Evolutionary conservation across 2,329 filamentous ascomycete genomes (phyloP).

Genomic region (Monilinia vaccinii-corymbosi): DNA sequence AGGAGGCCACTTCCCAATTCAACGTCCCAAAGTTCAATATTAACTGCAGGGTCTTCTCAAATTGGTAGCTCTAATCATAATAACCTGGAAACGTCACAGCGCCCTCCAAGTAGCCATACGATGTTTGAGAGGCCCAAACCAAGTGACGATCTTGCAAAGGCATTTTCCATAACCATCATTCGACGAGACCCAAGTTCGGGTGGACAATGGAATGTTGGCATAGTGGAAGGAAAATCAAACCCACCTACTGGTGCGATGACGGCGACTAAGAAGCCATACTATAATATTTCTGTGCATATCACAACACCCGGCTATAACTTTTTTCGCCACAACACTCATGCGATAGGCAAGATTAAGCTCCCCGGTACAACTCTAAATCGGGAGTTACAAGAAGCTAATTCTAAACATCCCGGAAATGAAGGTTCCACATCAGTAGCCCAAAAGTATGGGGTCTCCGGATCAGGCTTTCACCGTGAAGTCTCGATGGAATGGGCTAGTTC

Average conservation of each 20-base stretch:
- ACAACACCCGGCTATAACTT: constrained; percentile 27
- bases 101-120: constrained; percentile 5
- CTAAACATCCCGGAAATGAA: constrained; percentile 1
- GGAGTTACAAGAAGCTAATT: not conserved
- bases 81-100: not conserved
- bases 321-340: constrained; percentile 19
- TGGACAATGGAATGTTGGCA: constrained; percentile 68
- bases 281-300: constrained; percentile 28
- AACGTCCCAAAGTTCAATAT: constrained; percentile 6
- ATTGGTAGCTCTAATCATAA: not conserved
- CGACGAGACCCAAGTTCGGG: constrained; percentile 62
- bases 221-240: constrained; percentile 36
- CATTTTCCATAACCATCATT: constrained; percentile 44
- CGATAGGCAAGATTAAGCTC: constrained; percentile 1
- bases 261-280: constrained; percentile 33
- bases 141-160: not conserved
- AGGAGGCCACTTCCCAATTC: constrained; percentile 16
- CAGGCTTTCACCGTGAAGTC: constrained; percentile 43
- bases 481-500: constrained; percentile 38
- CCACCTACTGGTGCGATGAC: not conserved
- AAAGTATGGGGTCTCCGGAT: constrained; percentile 3
- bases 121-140: constrained; percentile 7
- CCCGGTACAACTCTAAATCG: not conserved
- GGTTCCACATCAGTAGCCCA: not conserved
- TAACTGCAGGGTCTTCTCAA: not conserved